Conservation (phyloP, 306 rosid genomes). For the Crotalaria pallida region DNA sequence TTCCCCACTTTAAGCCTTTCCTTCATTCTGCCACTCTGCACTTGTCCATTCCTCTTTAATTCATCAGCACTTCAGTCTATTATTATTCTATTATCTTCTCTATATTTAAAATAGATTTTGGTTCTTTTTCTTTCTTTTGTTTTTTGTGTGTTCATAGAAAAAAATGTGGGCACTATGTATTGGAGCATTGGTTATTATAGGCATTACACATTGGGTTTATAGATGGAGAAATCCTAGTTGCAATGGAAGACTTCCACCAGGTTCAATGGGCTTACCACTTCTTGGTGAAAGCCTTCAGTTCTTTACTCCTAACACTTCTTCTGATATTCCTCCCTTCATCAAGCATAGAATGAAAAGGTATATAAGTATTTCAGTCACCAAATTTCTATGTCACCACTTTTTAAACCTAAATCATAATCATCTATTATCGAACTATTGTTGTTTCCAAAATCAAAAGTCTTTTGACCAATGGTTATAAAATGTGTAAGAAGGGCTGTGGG, state of each 20-base stretch:
- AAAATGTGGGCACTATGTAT: slow-evolving; percentile 66
- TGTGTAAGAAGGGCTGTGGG: no score
- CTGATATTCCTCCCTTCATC: slow-evolving; percentile 83
- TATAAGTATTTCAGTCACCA: not conserved
- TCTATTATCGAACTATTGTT: no score
- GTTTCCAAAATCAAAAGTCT: no score
- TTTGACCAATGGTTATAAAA: no score
- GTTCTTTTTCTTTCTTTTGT: not conserved
- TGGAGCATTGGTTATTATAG: slow-evolving; percentile 50
- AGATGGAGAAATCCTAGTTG: slow-evolving; percentile 81
- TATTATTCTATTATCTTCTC: slow-evolving; percentile 23
- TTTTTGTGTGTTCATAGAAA: not conserved
- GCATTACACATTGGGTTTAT: slow-evolving; percentile 69
- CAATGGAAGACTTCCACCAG: slow-evolving; percentile 92
- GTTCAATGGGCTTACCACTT: slow-evolving; percentile 97
- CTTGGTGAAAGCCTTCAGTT: slow-evolving; percentile 90
- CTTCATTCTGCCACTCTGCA: slow-evolving; percentile 19
- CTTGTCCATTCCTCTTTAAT: slow-evolving; percentile 18
- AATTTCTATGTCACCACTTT: no score
- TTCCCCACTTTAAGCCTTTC: slow-evolving; percentile 26
- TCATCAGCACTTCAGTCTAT: slow-evolving; percentile 22
- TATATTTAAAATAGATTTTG: not conserved
- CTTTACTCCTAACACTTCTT: slow-evolving; percentile 69
- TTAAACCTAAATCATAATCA: no score
- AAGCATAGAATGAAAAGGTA: slow-evolving; percentile 84